Evolutionary conservation across 352 stramenopile genomes (phyloP).

Genomic region (Phytophthora macrochlamydospora): DNA sequence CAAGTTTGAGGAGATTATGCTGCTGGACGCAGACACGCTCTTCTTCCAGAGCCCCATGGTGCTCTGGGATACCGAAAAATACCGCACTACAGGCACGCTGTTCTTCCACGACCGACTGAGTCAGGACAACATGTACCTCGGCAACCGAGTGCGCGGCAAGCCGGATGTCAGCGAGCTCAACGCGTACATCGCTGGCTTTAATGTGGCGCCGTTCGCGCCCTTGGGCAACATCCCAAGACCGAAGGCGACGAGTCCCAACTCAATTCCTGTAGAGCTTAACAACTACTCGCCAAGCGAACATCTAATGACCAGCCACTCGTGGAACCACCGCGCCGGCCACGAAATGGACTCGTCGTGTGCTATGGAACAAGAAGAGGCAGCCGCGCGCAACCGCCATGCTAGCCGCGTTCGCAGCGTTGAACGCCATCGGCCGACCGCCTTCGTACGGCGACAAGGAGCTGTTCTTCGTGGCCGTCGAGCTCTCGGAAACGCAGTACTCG

Average conservation of each 20-base stretch:
- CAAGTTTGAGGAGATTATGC: conserved; percentile 72
- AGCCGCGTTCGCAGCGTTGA: conserved; percentile 53
- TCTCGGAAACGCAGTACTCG: conserved; percentile 69
- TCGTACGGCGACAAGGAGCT: conserved; percentile 82
- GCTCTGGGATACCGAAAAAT: conserved; percentile 63
- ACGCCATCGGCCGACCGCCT: conserved; percentile 38
- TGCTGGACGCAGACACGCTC: conserved; percentile 68
- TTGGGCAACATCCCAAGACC: conserved; percentile 41
- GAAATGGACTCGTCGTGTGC: conserved; percentile 76
- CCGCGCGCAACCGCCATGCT: conserved; percentile 72
- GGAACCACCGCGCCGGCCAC: conserved; percentile 67
- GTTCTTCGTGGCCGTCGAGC: conserved; percentile 74
- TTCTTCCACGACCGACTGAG: conserved; percentile 65
- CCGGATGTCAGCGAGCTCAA: conserved; percentile 42
- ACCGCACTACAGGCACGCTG: conserved; percentile 51
- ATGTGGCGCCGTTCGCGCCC: conserved; percentile 45
- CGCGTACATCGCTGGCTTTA: conserved; percentile 59
- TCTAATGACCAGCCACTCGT: conserved; percentile 60
- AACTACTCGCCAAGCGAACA: conserved; percentile 66
- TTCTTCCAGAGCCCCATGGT: conserved; percentile 66
- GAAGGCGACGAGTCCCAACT: conserved; percentile 30
- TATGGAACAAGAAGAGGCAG: conserved; percentile 76
- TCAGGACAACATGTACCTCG: conserved; percentile 47
- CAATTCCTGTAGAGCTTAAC: conserved; percentile 25
- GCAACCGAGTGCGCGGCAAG: conserved; percentile 30